Evolutionary conservation across 2,329 filamentous ascomycete genomes (phyloP), one percentile per base, ranked within the genome.

Genomic region (Periconia digitata): DNA sequence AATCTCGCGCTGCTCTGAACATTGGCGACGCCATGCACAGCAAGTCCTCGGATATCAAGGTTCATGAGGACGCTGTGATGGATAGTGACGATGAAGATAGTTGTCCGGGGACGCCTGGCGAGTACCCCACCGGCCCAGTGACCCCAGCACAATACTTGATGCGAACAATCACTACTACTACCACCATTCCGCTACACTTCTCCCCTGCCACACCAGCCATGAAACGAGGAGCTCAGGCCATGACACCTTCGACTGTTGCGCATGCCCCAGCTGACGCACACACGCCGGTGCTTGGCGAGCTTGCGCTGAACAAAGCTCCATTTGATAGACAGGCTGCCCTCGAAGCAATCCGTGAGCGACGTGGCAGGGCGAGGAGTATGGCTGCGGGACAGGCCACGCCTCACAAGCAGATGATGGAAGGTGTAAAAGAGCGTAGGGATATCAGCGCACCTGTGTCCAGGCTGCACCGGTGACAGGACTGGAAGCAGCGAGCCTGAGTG

Each of bases 311-410:
- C 50, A 64, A 64, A 40, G 58, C 69, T 10, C 67, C 64, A 15
- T 60, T 79, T 46, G 76, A 79, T 46, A 79, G 89, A 45, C 89
- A 90, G 67, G 79, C 90, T 69, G 88, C 88, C 3, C 78, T 92
- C 15, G 86, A 86, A 46, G 84, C 86, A 66, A 92, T 92, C 56
- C 80, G 85, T 44, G 85, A 89, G 72, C 79, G 89, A 22, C 76
- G 89, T 44, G 87, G 86, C 6, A 76, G 89, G 39, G 86, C 88
- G 47, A 79, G 84, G 57, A 89, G 85, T 66, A 81, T 86, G 48
- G 84, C 84, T 4, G 79, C 83, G 44, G 83, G 82, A 2, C 79
- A 82, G 6, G 74, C 79, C 50, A 87, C 85, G 35, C 84, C 84
- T 8, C 74, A 77, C 52, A 83, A 80, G 70, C 78, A 80, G 67